A percentile compares a stretch with the other conserved stretches of the same genome.
Conservation (phyloP, 495 filamentous ascomycete genomes). For the Podospora didyma region DNA sequence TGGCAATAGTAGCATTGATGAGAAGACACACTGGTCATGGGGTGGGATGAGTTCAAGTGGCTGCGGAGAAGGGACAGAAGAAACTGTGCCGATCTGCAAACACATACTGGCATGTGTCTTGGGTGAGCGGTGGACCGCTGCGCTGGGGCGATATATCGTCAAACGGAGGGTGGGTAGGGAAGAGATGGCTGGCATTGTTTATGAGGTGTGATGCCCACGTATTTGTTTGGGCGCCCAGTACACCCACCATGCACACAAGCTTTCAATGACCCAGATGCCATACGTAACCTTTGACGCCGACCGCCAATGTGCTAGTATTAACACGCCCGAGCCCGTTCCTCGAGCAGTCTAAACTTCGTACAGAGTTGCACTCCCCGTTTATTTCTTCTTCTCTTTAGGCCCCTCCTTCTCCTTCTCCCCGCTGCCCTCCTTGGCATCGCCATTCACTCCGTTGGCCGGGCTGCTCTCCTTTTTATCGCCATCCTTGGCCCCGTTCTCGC, state of each 20-base stretch:
- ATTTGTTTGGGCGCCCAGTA: too few relatives aligned
- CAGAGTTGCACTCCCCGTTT: slow-evolving; percentile 10
- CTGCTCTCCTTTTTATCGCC: slow-evolving; percentile 52
- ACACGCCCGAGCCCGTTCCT: slow-evolving; percentile 15
- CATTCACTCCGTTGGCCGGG: slow-evolving; percentile 6
- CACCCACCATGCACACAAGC: too few relatives aligned
- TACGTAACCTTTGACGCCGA: too few relatives aligned
- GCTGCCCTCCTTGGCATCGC: slow-evolving; percentile 39
- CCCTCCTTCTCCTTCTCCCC: slow-evolving; percentile 33
- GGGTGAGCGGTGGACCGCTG: slow-evolving; percentile 56
- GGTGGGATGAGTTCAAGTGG: slow-evolving; percentile 34
- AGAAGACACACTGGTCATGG: slow-evolving; percentile 30
- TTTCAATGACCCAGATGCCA: too few relatives aligned
- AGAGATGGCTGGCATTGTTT: slow-evolving; percentile 75
- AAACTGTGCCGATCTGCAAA: slow-evolving; percentile 66
- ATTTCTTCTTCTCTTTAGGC: slow-evolving; percentile 35
- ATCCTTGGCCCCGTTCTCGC: slow-evolving; percentile 45
- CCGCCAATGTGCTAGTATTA: slow-evolving; percentile 14
- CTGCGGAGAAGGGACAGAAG: slow-evolving; percentile 18
- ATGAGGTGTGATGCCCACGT: slow-evolving; percentile 44
- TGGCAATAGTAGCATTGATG: not conserved
- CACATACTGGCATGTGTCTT: slow-evolving; percentile 83
- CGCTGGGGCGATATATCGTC: slow-evolving; percentile 54
- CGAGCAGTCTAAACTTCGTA: slow-evolving; percentile 16
- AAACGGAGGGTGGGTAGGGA: slow-evolving; percentile 52